Percentiles rank a stretch among this genome's conserved stretches.
Conservation (phyloP, 257 asterid species). For the Lithospermum erythrorhizon region DNA sequence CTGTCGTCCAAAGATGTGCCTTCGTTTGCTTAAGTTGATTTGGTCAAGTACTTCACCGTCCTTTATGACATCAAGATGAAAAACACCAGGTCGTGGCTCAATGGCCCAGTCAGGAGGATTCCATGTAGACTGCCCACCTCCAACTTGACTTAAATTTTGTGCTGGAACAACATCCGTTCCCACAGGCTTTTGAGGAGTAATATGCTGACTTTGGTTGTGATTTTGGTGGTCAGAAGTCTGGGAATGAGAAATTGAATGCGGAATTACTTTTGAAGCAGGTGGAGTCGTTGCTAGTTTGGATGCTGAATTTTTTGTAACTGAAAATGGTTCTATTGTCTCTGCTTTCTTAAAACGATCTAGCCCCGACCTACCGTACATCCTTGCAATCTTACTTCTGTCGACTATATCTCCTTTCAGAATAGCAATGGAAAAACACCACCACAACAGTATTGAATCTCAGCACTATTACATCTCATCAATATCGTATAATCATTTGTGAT, state of each 20-base stretch:
- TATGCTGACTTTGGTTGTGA: constrained; percentile 30
- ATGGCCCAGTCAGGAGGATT: constrained; percentile 99
- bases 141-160: constrained; percentile 61
- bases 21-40: constrained; percentile 63
- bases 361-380: constrained; percentile 83
- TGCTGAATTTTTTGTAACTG: constrained; percentile 44
- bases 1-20: constrained; percentile 86
- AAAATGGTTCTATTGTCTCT: constrained; percentile 69
- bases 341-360: constrained; percentile 96
- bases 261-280: constrained; percentile 15
- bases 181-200: constrained; percentile 26
- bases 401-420: constrained; percentile 1
- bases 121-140: constrained; percentile 93
- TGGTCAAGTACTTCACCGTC: constrained; percentile 90
- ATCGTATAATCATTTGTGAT: too few relatives aligned
- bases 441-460: too few relatives aligned
- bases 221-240: constrained; percentile 29
- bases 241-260: constrained; percentile 25
- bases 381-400: background rate
- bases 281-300: constrained; percentile 19
- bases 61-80: constrained; percentile 75
- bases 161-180: constrained; percentile 29
- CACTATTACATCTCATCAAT: too few relatives aligned
- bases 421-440: background rate
- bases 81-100: constrained; percentile 89